Conservation (phyloP, 352 stramenopile genomes). For the Elongisporangium senticosum region DNA sequence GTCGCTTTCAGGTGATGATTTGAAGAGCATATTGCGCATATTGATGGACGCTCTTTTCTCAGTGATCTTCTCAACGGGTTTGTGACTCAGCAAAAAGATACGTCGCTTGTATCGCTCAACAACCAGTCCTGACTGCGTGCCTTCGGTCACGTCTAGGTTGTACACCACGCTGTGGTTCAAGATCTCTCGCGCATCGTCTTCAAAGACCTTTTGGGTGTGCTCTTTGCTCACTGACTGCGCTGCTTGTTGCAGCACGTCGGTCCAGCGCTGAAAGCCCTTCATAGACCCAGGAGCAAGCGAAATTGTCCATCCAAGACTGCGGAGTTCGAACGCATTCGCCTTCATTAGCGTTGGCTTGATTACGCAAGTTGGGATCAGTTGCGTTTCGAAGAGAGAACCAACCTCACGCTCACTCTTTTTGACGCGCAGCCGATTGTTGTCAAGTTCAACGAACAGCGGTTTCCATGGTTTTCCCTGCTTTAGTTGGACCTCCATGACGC, state of each 20-base stretch:
- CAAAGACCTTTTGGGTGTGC: conserved; percentile 44
- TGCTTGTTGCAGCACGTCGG: conserved; percentile 27
- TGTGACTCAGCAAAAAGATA: conserved; percentile 55
- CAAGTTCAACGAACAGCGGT: conserved; percentile 49
- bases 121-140: conserved; percentile 26
- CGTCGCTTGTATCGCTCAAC: conserved; percentile 57
- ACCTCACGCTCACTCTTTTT: conserved; percentile 55
- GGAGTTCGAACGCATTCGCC: conserved; percentile 48
- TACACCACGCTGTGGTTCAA: conserved; percentile 49
- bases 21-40: not conserved
- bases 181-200: conserved; percentile 38
- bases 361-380: conserved; percentile 41
- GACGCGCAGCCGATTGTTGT: conserved; percentile 61
- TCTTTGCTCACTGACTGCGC: conserved; percentile 14
- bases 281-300: conserved; percentile 31
- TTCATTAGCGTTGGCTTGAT: conserved; percentile 34
- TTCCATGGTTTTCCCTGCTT: conserved; percentile 49
- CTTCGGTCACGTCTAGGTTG: conserved; percentile 24
- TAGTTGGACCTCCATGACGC: conserved; percentile 55
- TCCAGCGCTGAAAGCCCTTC: conserved; percentile 41
- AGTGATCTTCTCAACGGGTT: conserved; percentile 6
- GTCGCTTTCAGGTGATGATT: not conserved
- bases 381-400: conserved; percentile 45
- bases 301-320: conserved; percentile 45
- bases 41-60: conserved; percentile 1